Conservation (phyloP, 768 basidiomycete species). For the Myochromella boudieri region DNA sequence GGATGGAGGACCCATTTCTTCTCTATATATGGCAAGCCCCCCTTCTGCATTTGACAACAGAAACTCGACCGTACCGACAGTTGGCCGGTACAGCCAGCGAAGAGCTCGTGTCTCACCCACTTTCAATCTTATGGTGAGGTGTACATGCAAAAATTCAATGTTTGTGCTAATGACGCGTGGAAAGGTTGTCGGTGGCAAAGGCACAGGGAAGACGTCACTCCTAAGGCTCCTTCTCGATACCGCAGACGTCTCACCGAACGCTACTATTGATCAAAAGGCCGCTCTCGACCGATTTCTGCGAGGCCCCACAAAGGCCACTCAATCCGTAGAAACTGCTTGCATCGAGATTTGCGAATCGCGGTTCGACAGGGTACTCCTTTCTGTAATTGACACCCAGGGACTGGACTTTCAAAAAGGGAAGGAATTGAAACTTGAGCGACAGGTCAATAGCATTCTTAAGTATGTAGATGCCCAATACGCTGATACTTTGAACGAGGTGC, state of each 20-base stretch:
- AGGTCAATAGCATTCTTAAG: slow-evolving; percentile 71
- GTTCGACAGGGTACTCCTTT: slow-evolving; percentile 75
- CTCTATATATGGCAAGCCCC: slow-evolving; percentile 64
- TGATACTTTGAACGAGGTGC: slow-evolving; percentile 84
- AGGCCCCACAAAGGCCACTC: slow-evolving; percentile 59
- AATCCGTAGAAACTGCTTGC: slow-evolving; percentile 63
- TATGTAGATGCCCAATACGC: slow-evolving; percentile 81
- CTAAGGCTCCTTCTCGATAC: slow-evolving; percentile 81
- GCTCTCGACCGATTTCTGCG: slow-evolving; percentile 66
- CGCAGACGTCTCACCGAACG: slow-evolving; percentile 75
- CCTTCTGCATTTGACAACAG: slow-evolving; percentile 64
- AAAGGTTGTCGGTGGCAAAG: slow-evolving; percentile 77
- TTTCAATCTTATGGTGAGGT: slow-evolving; percentile 81
- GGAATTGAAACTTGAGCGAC: slow-evolving; percentile 77
- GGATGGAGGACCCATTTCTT: slow-evolving; percentile 58
- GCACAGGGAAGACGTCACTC: slow-evolving; percentile 85
- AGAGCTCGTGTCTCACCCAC: slow-evolving; percentile 68
- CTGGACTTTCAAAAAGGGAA: slow-evolving; percentile 72
- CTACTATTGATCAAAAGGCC: slow-evolving; percentile 72
- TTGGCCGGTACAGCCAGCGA: slow-evolving; percentile 59
- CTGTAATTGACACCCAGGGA: slow-evolving; percentile 85
- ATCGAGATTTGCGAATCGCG: slow-evolving; percentile 84
- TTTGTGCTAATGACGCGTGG: not conserved
- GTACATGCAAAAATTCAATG: not conserved
- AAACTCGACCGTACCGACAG: slow-evolving; percentile 39